Conservation (phyloP, 768 basidiomycete species). For the Pholiota molesta region DNA sequence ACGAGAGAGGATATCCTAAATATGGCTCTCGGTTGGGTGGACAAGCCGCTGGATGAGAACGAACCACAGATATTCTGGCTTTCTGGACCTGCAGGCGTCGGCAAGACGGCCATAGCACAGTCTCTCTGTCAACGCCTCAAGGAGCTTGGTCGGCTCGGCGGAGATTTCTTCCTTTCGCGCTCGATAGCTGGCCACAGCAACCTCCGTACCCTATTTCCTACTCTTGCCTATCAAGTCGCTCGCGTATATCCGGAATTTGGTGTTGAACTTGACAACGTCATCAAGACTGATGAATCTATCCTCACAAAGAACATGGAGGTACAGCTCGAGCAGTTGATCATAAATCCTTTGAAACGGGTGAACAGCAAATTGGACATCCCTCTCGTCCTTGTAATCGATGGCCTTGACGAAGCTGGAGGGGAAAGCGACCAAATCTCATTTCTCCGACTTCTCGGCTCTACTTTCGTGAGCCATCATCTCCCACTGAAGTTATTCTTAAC, state of each 20-base stretch:
- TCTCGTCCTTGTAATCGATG: slow-evolving; percentile 20
- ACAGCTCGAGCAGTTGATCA: not conserved
- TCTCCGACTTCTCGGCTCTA: not conserved
- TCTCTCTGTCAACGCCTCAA: not conserved
- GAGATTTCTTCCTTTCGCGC: not conserved
- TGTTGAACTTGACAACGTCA: too few relatives aligned
- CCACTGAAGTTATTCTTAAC: slow-evolving; percentile 19
- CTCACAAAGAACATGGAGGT: not conserved
- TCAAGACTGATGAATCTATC: not conserved
- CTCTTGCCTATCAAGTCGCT: not conserved
- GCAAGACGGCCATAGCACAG: slow-evolving; percentile 7
- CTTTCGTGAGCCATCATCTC: not conserved
- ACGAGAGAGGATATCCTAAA: not conserved
- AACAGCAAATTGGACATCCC: not conserved
- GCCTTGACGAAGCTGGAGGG: slow-evolving; percentile 22
- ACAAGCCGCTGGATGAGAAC: not conserved
- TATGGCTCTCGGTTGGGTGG: not conserved
- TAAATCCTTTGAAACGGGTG: not conserved
- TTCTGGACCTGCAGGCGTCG: slow-evolving; percentile 5
- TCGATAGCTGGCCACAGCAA: not conserved
- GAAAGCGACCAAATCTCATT: slow-evolving; percentile 8
- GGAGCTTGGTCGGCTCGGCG: not conserved
- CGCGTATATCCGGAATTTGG: not conserved
- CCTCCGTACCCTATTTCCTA: not conserved
- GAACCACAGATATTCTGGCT: slow-evolving; percentile 1